Evolutionary conservation across 2,329 filamentous ascomycete genomes (phyloP).

Genomic region (Phaeophleospora eucalypticola): DNA sequence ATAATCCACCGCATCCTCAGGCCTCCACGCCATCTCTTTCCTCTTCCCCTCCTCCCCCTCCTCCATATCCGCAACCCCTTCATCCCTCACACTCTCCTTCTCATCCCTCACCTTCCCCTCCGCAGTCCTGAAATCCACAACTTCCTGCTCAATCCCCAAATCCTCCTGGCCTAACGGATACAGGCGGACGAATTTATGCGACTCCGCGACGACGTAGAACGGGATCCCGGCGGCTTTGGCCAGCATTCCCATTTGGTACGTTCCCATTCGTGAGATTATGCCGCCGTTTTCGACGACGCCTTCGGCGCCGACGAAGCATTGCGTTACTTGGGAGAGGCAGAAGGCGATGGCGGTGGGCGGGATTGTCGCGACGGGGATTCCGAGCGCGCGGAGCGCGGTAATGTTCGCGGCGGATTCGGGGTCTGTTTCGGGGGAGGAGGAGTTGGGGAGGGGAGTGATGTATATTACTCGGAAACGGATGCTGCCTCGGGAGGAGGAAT

Average conservation of each 20-base stretch:
- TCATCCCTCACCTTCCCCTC: constrained; percentile 58
- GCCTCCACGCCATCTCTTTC: constrained; percentile 18
- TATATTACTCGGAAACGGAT: constrained; percentile 82
- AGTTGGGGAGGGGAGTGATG: constrained; percentile 38
- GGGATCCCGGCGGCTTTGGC: constrained; percentile 69
- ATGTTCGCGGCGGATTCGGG: constrained; percentile 70
- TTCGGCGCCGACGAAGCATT: constrained; percentile 65
- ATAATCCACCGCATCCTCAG: constrained; percentile 56
- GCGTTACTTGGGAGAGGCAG: constrained; percentile 69
- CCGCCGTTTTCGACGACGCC: constrained; percentile 93
- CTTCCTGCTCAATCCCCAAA: constrained; percentile 71
- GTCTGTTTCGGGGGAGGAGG: constrained; percentile 34
- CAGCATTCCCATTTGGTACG: constrained; percentile 78
- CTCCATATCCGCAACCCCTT: constrained; percentile 31
- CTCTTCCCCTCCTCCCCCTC: constrained; percentile 14
- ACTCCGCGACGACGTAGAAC: constrained; percentile 90
- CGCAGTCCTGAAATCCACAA: constrained; percentile 69
- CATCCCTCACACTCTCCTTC: constrained; percentile 16
- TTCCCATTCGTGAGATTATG: constrained; percentile 82
- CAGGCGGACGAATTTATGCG: constrained; percentile 90
- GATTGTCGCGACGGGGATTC: constrained; percentile 80
- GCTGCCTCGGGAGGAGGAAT: constrained; percentile 46
- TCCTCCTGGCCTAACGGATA: constrained; percentile 80
- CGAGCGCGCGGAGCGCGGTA: constrained; percentile 63
- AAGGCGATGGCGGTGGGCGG: constrained; percentile 73